These are phyloP conservation scores for Neonectria sp. DNA, from an alignment of 2,329 filamentous ascomycete species.

Conservation along the genomic window DNA sequence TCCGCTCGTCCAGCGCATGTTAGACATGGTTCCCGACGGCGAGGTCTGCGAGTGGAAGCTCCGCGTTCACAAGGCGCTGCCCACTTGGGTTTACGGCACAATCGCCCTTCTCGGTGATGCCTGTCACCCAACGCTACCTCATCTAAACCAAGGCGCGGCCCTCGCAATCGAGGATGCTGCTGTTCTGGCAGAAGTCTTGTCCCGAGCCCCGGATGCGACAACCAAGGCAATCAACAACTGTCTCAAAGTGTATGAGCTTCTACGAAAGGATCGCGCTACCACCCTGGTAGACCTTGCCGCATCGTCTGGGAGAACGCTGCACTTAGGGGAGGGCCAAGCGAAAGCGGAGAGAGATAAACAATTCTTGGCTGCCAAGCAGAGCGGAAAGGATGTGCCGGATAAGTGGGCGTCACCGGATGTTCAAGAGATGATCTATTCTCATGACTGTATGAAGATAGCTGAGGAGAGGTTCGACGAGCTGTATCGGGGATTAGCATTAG, in stretches of 20 bases:
- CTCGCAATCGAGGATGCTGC: constrained; percentile 78
- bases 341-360: constrained; percentile 70
- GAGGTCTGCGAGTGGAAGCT: constrained; percentile 78
- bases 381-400: constrained; percentile 69
- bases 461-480: constrained; percentile 66
- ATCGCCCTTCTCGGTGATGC: constrained; percentile 74
- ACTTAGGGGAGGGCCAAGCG: constrained; percentile 69
- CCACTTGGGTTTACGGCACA: constrained; percentile 70
- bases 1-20: constrained; percentile 70
- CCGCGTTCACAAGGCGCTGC: constrained; percentile 69
- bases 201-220: constrained; percentile 54
- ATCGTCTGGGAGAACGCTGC: constrained; percentile 65
- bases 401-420: constrained; percentile 80
- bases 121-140: constrained; percentile 77
- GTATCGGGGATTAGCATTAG: constrained; percentile 41
- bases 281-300: constrained; percentile 69
- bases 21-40: constrained; percentile 72
- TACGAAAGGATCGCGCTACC: constrained; percentile 70
- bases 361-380: constrained; percentile 66
- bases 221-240: constrained; percentile 62
- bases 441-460: constrained; percentile 71
- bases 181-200: constrained; percentile 69
- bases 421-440: constrained; percentile 75
- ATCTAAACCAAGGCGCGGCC: constrained; percentile 76
- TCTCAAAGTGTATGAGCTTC: constrained; percentile 68